Evolutionary conservation across 257 asterid genomes (phyloP).

Genomic region (Echites panduratus): DNA sequence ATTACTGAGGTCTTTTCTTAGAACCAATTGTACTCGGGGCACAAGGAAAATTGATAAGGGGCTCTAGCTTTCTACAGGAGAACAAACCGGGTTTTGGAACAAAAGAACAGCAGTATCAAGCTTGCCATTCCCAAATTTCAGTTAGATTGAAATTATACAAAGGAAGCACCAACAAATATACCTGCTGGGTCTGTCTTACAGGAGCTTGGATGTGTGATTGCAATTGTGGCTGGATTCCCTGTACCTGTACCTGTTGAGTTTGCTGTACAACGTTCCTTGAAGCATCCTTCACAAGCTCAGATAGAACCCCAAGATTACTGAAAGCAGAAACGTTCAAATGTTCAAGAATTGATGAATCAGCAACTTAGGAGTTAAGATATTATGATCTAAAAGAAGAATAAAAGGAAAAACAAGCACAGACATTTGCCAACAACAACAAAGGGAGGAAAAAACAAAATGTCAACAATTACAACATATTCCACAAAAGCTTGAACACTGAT

Average conservation of each 20-base stretch:
- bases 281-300: constrained; percentile 79
- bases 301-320: constrained; percentile 67
- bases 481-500: background rate
- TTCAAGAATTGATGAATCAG: constrained; percentile 6
- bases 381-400: background rate
- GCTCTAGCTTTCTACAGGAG: background rate
- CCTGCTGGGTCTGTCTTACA: constrained; percentile 74
- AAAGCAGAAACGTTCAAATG: constrained; percentile 29
- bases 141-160: constrained; percentile 10
- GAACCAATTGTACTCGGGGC: background rate
- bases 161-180: constrained; percentile 14
- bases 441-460: background rate
- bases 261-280: constrained; percentile 53
- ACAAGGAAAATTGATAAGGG: background rate
- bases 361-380: background rate
- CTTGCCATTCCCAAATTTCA: background rate
- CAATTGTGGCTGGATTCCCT: constrained; percentile 61
- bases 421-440: background rate
- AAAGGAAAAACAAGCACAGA: background rate
- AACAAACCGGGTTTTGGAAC: background rate
- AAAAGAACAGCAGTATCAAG: background rate
- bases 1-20: background rate
- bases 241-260: constrained; percentile 50
- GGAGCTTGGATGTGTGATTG: constrained; percentile 59
- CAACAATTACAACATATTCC: background rate